These are phyloP conservation scores for Colletotrichum zoysiae DNA, from an alignment of 2,329 filamentous ascomycete species.

Conservation along the genomic window DNA sequence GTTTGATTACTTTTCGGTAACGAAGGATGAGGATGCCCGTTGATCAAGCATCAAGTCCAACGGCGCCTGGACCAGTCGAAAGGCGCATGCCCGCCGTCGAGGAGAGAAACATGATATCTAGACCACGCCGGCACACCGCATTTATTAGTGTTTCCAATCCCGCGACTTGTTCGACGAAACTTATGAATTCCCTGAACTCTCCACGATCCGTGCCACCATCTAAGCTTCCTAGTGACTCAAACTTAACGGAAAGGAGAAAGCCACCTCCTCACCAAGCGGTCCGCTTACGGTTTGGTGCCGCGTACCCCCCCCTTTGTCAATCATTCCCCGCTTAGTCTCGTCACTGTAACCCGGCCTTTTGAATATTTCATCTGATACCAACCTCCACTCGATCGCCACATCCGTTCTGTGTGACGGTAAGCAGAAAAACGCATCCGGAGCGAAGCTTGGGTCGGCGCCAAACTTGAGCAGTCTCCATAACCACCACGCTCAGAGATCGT, in stretches of 20 bases:
- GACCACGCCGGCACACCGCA: background rate
- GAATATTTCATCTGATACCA: background rate
- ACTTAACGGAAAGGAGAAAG: constrained; percentile 1
- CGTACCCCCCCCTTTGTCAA: background rate
- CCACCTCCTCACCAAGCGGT: constrained; percentile 21
- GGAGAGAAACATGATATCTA: background rate
- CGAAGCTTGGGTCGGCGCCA: background rate
- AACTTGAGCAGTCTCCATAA: background rate
- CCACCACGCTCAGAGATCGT: background rate
- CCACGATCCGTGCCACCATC: constrained; percentile 7
- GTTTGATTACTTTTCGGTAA: background rate
- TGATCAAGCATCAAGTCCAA: background rate
- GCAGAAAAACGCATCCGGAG: background rate
- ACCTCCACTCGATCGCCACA: background rate
- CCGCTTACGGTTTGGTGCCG: constrained; percentile 10
- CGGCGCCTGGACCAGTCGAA: background rate
- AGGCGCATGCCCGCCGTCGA: background rate
- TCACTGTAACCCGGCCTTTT: background rate
- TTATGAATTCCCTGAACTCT: background rate
- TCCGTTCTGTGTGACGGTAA: constrained; percentile 6
- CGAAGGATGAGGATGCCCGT: background rate
- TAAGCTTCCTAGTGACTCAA: constrained; percentile 16
- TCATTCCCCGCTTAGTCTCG: background rate
- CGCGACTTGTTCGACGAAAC: background rate
- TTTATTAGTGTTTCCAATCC: background rate